Conservation (phyloP, 345 rosid genomes). For the Camelina neglecta region DNA sequence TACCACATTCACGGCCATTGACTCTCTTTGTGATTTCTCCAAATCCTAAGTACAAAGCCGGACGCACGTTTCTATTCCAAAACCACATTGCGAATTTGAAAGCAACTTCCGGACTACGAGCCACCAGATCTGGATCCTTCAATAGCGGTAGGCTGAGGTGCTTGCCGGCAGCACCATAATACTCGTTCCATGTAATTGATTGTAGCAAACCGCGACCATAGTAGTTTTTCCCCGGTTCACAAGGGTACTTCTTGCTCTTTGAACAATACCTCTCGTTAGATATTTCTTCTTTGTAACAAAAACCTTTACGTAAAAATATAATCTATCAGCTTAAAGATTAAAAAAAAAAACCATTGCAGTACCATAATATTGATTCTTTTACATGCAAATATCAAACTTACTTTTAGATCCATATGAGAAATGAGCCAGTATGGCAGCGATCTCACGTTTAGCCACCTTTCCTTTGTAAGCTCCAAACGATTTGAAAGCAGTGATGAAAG, state of each 20-base stretch:
- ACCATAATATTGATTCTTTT: background rate
- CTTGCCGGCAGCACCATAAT: conserved; percentile 52
- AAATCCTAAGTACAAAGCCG: conserved; percentile 29
- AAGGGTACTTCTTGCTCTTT: conserved; percentile 32
- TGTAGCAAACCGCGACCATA: conserved; percentile 32
- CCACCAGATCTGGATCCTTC: conserved; percentile 49
- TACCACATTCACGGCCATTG: conserved; percentile 48
- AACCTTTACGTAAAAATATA: conserved; percentile 26
- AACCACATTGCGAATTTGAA: conserved; percentile 57
- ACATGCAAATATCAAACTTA: conserved; percentile 33
- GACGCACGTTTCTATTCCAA: conserved; percentile 51
- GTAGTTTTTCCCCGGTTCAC: conserved; percentile 42
- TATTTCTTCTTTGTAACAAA: conserved; percentile 46
- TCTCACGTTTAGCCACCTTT: conserved; percentile 57
- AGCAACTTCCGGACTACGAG: conserved; percentile 40
- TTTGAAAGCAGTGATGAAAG: conserved; percentile 41
- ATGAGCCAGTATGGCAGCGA: conserved; percentile 58
- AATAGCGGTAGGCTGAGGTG: conserved; percentile 41
- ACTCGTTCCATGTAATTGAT: conserved; percentile 52
- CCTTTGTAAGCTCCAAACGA: conserved; percentile 43
- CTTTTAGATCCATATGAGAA: conserved; percentile 55
- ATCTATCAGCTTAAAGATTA: background rate
- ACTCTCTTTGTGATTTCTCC: conserved; percentile 35
- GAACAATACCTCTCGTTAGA: conserved; percentile 30
- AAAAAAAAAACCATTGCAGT: background rate